phyloP scores from a whole-genome alignment of 2,329 filamentous ascomycete species.

The Metarhizium sp. region DNA sequence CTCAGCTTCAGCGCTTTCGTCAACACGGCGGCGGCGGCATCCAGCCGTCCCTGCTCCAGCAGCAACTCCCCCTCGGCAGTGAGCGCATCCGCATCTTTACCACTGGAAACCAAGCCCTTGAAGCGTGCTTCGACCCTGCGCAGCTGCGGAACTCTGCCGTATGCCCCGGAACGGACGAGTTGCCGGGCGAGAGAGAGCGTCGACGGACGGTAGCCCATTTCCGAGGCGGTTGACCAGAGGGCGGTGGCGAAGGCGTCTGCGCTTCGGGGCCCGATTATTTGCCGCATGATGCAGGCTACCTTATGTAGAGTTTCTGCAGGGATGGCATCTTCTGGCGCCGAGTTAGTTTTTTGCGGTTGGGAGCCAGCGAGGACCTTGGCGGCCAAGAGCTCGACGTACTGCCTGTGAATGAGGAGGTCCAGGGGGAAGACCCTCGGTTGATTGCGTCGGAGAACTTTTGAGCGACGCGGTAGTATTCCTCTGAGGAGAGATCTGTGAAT shows the following conservation, averaged over 20 bases:
- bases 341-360: not conserved
- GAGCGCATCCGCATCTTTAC: constrained; percentile 25
- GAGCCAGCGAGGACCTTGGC: not conserved
- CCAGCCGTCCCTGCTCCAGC: constrained; percentile 14
- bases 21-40: constrained; percentile 13
- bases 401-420: constrained; percentile 10
- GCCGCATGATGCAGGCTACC: constrained; percentile 18
- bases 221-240: constrained; percentile 23
- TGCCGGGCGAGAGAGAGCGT: constrained; percentile 19
- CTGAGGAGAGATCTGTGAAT: constrained; percentile 12
- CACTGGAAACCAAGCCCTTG: constrained; percentile 18
- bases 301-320: constrained; percentile 15
- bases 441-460: constrained; percentile 14
- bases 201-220: constrained; percentile 18
- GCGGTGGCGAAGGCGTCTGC: constrained; percentile 11
- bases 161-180: constrained; percentile 12
- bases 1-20: constrained; percentile 15
- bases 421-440: constrained; percentile 12
- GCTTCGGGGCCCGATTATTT: constrained; percentile 5
- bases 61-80: constrained; percentile 22
- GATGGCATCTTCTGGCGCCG: constrained; percentile 11
- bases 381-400: constrained; percentile 12
- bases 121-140: constrained; percentile 18
- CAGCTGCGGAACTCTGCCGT: constrained; percentile 11
- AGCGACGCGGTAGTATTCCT: constrained; percentile 15